phyloP scores from a whole-genome alignment of 495 filamentous ascomycete genomes.

The Hypoxylon fragiforme region DNA sequence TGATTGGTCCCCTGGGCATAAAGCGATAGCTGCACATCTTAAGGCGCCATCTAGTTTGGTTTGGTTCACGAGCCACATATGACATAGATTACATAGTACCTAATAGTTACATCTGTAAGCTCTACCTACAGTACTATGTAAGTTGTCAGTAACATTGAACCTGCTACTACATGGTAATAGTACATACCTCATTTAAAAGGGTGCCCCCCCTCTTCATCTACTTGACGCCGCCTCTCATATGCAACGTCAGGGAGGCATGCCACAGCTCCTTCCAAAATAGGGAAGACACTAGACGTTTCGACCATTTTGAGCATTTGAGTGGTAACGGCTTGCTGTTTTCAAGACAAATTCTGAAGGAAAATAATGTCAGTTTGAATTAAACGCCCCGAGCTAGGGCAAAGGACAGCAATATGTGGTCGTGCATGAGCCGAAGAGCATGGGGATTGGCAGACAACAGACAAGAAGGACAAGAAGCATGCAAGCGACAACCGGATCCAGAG shows the following conservation, averaged over 20 bases:
- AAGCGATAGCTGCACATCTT: slow-evolving; percentile 31
- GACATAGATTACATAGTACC: background rate
- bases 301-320: slow-evolving; percentile 19
- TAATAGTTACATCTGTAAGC: background rate
- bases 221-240: slow-evolving; percentile 29
- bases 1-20: slow-evolving; percentile 29
- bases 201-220: slow-evolving; percentile 25
- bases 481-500: slow-evolving; percentile 25
- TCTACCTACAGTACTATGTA: no score
- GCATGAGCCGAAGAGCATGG: background rate
- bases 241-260: slow-evolving; percentile 22
- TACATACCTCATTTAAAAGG: slow-evolving; percentile 19
- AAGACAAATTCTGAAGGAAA: slow-evolving; percentile 13
- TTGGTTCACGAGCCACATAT: slow-evolving; percentile 9
- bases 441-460: slow-evolving; percentile 10
- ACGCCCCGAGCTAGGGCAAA: slow-evolving; percentile 3
- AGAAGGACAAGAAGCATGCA: slow-evolving; percentile 12
- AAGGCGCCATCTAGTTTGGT: slow-evolving; percentile 10
- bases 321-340: slow-evolving; percentile 3
- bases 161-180: background rate
- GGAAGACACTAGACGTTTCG: slow-evolving; percentile 26
- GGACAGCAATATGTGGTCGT: background rate
- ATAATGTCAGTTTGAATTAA: slow-evolving; percentile 5
- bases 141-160: background rate
- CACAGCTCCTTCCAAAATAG: slow-evolving; percentile 25